Base-by-base conservation (phyloP, 1,139 yeast genomes). In the Candida sanyaensis region DNA sequence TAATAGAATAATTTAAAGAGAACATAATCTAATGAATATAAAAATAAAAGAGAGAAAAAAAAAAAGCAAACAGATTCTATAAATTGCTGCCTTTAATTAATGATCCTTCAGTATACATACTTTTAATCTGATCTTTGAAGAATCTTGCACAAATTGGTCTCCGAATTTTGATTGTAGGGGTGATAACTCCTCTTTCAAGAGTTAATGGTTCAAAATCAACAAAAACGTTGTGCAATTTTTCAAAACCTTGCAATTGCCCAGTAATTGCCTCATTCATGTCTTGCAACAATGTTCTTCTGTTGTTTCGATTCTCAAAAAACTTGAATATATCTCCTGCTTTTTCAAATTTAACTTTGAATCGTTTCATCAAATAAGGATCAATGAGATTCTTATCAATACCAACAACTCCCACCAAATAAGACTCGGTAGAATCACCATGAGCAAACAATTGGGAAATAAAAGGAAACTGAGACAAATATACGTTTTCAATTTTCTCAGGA, bases 111-210 rank as follows among this genome's bases (percentile, higher is more conserved):
- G 66, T 69, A 58, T 88, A 88, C 45, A 42, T 30, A 17, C 7
- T 26, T 7, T 36, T 31, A 21, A 37, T 37, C 11, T 36, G 29
- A 9, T n/a, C 12, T 30, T 36, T 24, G 29, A 42, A 42, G 30
- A 27, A 37, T 29, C 37, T 42, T n/a, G 30, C 28, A 11, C 89
- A 88, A 41, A 75, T 68, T 7, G 79, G 77, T 57, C 96, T 73
- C 68, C 84, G 86, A 54, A 86, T 76, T 68, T 88, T 87, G 60
- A 86, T 66, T 1, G 96, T 87, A 40, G 95, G 93, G 3, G 96
- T 87, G 40, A 87, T 66, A 11, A 83, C 80, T 46, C 83, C 84
- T 51, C 82, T 80, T 43, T 80, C 86, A 30, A 81, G 64, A 31
- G 77, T 82, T 62, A 88, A 77, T 2, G 93, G 92, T 54, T 87